phyloP scores from a whole-genome alignment of 2,329 filamentous ascomycete genomes.

The Gaeumannomyces sp. region DNA sequence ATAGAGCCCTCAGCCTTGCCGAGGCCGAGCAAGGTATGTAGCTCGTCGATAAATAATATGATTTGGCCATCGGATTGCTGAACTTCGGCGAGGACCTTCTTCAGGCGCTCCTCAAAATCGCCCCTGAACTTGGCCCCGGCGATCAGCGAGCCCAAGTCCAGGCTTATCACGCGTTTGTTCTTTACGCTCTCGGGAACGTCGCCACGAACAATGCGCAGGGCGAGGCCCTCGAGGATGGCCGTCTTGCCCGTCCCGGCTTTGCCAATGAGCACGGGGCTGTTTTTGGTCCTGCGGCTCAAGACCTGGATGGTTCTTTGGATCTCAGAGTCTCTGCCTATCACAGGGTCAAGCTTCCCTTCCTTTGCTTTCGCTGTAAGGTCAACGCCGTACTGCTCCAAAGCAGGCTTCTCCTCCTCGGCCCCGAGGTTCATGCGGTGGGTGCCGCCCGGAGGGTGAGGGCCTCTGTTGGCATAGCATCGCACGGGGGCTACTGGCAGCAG shows the following conservation, averaged over 20 bases:
- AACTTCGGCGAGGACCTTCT: slow-evolving; percentile 85
- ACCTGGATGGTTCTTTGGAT: slow-evolving; percentile 95
- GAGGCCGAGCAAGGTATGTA: slow-evolving; percentile 84
- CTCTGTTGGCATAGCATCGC: slow-evolving; percentile 60
- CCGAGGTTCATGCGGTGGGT: slow-evolving; percentile 92
- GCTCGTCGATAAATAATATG: slow-evolving; percentile 91
- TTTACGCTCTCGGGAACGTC: slow-evolving; percentile 96
- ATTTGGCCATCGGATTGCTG: slow-evolving; percentile 82
- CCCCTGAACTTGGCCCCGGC: slow-evolving; percentile 93
- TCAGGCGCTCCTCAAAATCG: slow-evolving; percentile 91
- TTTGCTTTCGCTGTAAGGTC: slow-evolving; percentile 81
- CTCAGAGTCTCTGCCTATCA: slow-evolving; percentile 87
- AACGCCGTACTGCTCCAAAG: slow-evolving; percentile 84
- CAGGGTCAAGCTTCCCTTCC: slow-evolving; percentile 88
- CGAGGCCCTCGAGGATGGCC: slow-evolving; percentile 83
- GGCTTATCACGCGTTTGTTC: slow-evolving; percentile 79
- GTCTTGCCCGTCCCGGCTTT: slow-evolving; percentile 90
- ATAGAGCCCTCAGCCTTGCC: slow-evolving; percentile 96
- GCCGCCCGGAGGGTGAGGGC: slow-evolving; percentile 82
- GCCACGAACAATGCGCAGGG: slow-evolving; percentile 80
- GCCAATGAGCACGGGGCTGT: slow-evolving; percentile 92
- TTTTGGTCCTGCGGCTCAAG: slow-evolving; percentile 86
- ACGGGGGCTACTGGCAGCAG: slow-evolving; percentile 32
- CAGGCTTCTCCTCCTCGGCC: slow-evolving; percentile 70
- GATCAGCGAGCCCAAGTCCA: slow-evolving; percentile 89